Conservation (phyloP, 2,329 filamentous ascomycete genomes). For the Cordyceps militaris region DNA sequence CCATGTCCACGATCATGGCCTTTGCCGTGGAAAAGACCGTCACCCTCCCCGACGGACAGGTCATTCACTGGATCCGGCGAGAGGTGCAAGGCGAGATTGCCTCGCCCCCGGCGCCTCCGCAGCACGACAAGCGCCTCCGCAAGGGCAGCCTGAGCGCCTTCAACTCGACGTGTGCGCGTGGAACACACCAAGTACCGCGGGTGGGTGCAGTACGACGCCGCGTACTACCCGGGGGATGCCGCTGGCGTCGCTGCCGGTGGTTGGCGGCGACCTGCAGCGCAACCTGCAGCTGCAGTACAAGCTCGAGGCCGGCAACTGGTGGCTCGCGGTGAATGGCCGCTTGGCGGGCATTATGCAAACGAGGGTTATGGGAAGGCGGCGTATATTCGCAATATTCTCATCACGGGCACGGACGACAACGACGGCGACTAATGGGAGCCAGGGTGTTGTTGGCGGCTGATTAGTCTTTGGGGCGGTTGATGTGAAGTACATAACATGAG, state of each 20-base stretch:
- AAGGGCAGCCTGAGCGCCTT: neutral
- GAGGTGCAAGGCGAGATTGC: conserved; percentile 14
- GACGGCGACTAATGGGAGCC: conserved; percentile 12
- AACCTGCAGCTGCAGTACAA: conserved; percentile 9
- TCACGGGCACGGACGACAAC: neutral
- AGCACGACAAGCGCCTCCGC: neutral
- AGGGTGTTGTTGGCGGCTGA: conserved; percentile 11
- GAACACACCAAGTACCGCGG: conserved; percentile 14
- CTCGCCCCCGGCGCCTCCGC: neutral
- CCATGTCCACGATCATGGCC: conserved; percentile 3
- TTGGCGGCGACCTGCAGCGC: conserved; percentile 8
- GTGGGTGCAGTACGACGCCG: conserved; percentile 12
- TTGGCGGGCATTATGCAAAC: conserved; percentile 10
- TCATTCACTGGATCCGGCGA: conserved; percentile 14
- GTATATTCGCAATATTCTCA: conserved; percentile 11
- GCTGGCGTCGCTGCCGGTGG: conserved; percentile 5
- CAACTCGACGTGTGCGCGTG: conserved; percentile 7
- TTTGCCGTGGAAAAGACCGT: conserved; percentile 15
- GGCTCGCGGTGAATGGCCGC: conserved; percentile 11
- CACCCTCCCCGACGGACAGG: conserved; percentile 12
- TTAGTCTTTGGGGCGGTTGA: neutral
- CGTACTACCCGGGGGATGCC: conserved; percentile 15
- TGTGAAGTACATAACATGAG: neutral
- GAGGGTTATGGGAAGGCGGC: conserved; percentile 12
- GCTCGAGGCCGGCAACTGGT: conserved; percentile 11